Base-by-base conservation (phyloP, 2,329 filamentous ascomycete species). In the Dactylonectria estremocensis region DNA sequence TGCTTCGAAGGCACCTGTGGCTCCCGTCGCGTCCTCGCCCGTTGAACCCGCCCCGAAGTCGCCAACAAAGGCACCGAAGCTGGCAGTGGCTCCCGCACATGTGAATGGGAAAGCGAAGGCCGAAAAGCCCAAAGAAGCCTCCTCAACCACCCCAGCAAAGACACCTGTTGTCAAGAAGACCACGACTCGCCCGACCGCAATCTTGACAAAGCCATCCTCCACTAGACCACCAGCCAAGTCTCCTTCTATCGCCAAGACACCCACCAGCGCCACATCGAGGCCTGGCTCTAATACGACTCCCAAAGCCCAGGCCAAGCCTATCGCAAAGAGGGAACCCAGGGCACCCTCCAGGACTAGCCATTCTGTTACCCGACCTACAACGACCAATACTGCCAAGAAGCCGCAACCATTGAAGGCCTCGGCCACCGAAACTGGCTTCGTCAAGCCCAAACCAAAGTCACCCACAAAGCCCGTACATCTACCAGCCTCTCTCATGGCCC, bases 391-490 rank as follows among this genome's bases (percentile, higher is more conserved):
- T 16, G 72, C 70, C 28, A 86, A 84, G 73, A 88, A 84, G 67
- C 83, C 84, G 9, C 77, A 82, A 10, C 76, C 84, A 3, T 72
- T 84, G 37, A 84, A 85, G 53, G 71, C 79, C 2, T 81, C 82
- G 20, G 75, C 83, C 28, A 76, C 77, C n/a, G 79, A 81, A 31
- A 77, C 82, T 7, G 83, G 80, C 2, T 87, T 87, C 67, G 81
- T 84, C 31, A 91, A 90, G 75, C 88, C 89, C 9, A 91, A 90
- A 77, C 81, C 86, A 46, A 91, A 89, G 79, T 93, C 92, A 11
- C 91, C 91, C 2, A 94, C 92, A 2, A 88, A 90, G 62, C 91
- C 92, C 10, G 83, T 90, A 58, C 89, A 88, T 64, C 83, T 94
- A 1, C 90, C 92, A 9, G 84, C 91, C 10, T 90, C 91, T 64